These are phyloP conservation scores for Helotiales sp. DNA, from an alignment of 2,329 filamentous ascomycete species.

Conservation along the genomic window DNA sequence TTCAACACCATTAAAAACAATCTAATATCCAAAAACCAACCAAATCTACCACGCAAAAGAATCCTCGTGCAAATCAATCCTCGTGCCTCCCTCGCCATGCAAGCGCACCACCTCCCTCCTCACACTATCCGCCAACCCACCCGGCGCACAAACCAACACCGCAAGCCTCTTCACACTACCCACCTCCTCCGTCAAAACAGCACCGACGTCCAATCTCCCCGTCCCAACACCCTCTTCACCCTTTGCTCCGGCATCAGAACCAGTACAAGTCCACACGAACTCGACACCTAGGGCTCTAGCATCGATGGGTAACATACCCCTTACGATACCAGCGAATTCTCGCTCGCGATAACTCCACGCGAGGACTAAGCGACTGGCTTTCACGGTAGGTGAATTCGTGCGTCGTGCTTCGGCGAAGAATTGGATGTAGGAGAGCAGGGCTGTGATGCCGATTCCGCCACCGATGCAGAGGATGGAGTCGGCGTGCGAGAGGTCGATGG, in stretches of 20 bases:
- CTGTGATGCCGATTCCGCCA: conserved; percentile 53
- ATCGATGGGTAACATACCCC: neutral
- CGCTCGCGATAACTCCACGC: conserved; percentile 10
- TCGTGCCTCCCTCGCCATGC: conserved; percentile 8
- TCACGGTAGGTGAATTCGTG: neutral
- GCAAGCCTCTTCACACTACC: conserved; percentile 30
- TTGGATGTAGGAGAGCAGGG: conserved; percentile 48
- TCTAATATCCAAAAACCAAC: no score
- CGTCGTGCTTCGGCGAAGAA: conserved; percentile 7
- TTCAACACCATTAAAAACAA: no score
- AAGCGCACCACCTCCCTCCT: conserved; percentile 6
- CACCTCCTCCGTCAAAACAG: conserved; percentile 30
- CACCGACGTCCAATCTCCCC: conserved; percentile 31
- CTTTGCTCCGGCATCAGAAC: neutral
- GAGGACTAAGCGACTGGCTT: conserved; percentile 4
- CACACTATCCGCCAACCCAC: conserved; percentile 11
- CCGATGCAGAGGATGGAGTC: conserved; percentile 50
- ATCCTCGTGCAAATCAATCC: conserved; percentile 18
- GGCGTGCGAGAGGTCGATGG: conserved; percentile 43
- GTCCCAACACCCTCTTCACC: neutral
- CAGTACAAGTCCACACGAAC: conserved; percentile 2
- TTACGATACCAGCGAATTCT: neutral
- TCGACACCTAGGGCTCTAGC: conserved; percentile 2
- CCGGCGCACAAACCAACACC: conserved; percentile 14
- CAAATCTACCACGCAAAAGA: conserved; percentile 16